A percentile compares a stretch with the other conserved stretches of the same genome.
Conservation (phyloP, 768 basidiomycete species). For the Mycena pura region DNA sequence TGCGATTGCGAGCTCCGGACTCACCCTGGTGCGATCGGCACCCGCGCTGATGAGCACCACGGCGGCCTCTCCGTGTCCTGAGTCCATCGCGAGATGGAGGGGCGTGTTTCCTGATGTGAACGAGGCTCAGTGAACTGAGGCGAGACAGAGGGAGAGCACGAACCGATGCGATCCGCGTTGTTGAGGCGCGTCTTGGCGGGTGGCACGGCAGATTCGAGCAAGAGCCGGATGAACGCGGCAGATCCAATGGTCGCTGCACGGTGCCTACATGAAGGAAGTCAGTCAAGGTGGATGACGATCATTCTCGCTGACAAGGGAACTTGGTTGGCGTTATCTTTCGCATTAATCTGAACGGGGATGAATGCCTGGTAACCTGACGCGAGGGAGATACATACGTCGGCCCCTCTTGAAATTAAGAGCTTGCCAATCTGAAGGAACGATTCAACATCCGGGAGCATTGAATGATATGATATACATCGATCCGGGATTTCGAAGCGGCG, state of each 20-base stretch:
- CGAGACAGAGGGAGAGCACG: conserved; percentile 24
- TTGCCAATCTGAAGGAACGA: conserved; percentile 75
- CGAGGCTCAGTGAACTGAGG: conserved; percentile 22
- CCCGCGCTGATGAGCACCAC: conserved; percentile 93
- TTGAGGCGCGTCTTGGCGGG: conserved; percentile 84
- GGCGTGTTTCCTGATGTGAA: conserved; percentile 84
- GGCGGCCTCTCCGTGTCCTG: conserved; percentile 90
- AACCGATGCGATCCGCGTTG: conserved; percentile 81
- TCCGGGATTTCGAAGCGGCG: conserved; percentile 89
- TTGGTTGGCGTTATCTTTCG: conserved; percentile 92
- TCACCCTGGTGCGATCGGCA: conserved; percentile 86
- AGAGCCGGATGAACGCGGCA: conserved; percentile 82
- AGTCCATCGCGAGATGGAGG: conserved; percentile 96
- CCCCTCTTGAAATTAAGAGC: conserved; percentile 84
- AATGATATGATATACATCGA: conserved; percentile 76
- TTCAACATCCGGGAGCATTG: conserved; percentile 29
- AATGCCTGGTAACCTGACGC: conserved; percentile 40
- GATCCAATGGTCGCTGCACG: conserved; percentile 97
- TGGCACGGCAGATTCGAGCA: conserved; percentile 84
- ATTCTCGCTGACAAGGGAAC: conserved; percentile 72
- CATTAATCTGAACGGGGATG: conserved; percentile 76
- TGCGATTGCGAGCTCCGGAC: conserved; percentile 10
- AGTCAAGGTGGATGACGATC: conserved; percentile 30
- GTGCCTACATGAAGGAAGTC: conserved; percentile 62
- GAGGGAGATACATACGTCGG: conserved; percentile 73